These are phyloP conservation scores for Colletotrichum truncatum DNA, from an alignment of 2,329 filamentous ascomycete genomes.

Conservation along the genomic window DNA sequence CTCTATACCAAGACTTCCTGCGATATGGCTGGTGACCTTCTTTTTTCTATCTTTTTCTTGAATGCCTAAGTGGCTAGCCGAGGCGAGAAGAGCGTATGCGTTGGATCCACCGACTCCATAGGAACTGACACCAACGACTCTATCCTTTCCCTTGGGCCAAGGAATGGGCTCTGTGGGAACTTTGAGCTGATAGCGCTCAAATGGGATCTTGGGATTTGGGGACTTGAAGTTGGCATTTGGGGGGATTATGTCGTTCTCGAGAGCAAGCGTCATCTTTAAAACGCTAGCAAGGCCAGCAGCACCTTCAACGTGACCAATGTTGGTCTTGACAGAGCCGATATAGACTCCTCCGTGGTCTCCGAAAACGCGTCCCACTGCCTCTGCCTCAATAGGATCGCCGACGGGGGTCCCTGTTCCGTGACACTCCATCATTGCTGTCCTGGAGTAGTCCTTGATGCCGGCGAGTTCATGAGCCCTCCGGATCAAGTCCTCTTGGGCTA, in stretches of 20 bases:
- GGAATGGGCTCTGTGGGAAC: constrained; percentile 36
- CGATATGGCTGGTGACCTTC: accelerated
- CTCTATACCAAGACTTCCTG: not conserved
- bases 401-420: constrained; percentile 56
- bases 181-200: constrained; percentile 30
- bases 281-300: constrained; percentile 41
- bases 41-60: not conserved
- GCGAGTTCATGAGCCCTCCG: constrained; percentile 35
- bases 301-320: constrained; percentile 47
- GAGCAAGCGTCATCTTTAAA: constrained; percentile 42
- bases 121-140: constrained; percentile 44
- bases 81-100: constrained; percentile 4
- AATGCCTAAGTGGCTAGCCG: not conserved
- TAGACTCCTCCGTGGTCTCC: constrained; percentile 34
- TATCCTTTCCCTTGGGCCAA: constrained; percentile 35
- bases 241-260: constrained; percentile 21
- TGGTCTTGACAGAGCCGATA: constrained; percentile 45
- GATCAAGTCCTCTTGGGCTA: constrained; percentile 39
- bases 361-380: constrained; percentile 44
- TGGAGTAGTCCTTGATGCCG: constrained; percentile 26
- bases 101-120: constrained; percentile 44
- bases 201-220: constrained; percentile 26
- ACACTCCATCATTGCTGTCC: constrained; percentile 45
- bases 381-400: constrained; percentile 52
- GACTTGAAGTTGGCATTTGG: constrained; percentile 28